Evolutionary conservation across 352 stramenopile species (phyloP).

Genomic region (Stramenopiles sp.): DNA sequence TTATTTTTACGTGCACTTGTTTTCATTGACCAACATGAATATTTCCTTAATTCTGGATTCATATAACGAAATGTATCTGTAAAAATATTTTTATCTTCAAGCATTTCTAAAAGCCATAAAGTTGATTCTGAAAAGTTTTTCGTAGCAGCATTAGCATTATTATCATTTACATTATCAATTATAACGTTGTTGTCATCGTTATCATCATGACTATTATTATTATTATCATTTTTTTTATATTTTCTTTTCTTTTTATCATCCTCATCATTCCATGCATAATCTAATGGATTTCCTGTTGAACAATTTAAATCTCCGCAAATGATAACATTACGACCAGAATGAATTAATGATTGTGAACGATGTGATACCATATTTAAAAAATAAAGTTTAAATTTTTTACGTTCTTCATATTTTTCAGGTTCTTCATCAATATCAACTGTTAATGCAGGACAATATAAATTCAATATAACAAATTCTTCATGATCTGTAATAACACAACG

Average conservation of each 20-base stretch:
- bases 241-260: too few species aligned
- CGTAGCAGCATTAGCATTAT: constrained; percentile 21
- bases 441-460: constrained; percentile 60
- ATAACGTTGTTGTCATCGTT: constrained; percentile 44
- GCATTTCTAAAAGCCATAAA: constrained; percentile 31
- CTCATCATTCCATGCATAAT: constrained; percentile 16
- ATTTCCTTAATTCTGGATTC: constrained; percentile 44
- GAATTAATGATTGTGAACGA: not conserved
- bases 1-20: constrained; percentile 60
- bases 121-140: constrained; percentile 43
- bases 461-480: constrained; percentile 55
- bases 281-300: constrained; percentile 17
- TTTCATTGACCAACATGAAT: constrained; percentile 51
- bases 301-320: constrained; percentile 22
- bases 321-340: constrained; percentile 11
- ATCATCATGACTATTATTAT: constrained; percentile 22
- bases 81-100: constrained; percentile 20
- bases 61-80: constrained; percentile 53
- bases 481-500: constrained; percentile 61
- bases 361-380: constrained; percentile 17
- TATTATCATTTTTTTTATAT: too few species aligned
- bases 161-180: not conserved
- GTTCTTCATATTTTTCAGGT: constrained; percentile 61
- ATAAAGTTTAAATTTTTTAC: constrained; percentile 41
- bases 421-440: constrained; percentile 31